Evolutionary conservation across 148 eudicot genomes (phyloP), one percentile per base, ranked within the genome.

Genomic region (Rhododendron molle): DNA sequence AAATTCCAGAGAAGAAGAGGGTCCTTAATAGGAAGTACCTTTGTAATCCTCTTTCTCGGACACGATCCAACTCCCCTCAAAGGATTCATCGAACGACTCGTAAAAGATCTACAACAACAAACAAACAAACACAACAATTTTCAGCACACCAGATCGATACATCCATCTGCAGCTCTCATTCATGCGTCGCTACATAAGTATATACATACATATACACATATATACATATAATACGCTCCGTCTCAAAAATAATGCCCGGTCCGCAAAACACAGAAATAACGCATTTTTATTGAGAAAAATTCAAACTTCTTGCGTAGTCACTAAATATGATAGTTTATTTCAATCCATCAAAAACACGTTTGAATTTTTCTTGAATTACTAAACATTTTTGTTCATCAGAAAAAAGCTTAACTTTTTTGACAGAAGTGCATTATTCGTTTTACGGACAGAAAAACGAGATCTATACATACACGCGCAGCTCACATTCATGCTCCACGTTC

Each of bases 81-180:
- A 96, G 43, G 93, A n/a, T 62, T 95, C 93, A 80, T 95, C 97
- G 82, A 96, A 96, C 32, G 98, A 86, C 89, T 95, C 98, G 81
- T 90, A 91, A 72, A 96, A 92, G 85, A 90, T 90, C 98, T 96
- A 84, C 40, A 78, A 74, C 8, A 84, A 38, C 58, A 54, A 54
- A n/a, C n/a, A n/a, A 50, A 71, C 71, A 50, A 85, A 67, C 1
- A 20, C 60, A 56, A 73, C 54, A 67, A 7, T 20, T 86, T 26
- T 86, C 40, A 56, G 80, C n/a, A 87, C 52, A 60, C 44, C n/a
- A 60, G n/a, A 77, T 52, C 50, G 47, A 73, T 1, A 50, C 14
- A 50, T 11, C 83, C 52, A 20, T 58, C n/a, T 20, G 65, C n/a
- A 58, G 65, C 26, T 58, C 65, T 18, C 65, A 20, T 20, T 58